phyloP scores from a whole-genome alignment of 306 rosid species.

The Corylus heterophylla region DNA sequence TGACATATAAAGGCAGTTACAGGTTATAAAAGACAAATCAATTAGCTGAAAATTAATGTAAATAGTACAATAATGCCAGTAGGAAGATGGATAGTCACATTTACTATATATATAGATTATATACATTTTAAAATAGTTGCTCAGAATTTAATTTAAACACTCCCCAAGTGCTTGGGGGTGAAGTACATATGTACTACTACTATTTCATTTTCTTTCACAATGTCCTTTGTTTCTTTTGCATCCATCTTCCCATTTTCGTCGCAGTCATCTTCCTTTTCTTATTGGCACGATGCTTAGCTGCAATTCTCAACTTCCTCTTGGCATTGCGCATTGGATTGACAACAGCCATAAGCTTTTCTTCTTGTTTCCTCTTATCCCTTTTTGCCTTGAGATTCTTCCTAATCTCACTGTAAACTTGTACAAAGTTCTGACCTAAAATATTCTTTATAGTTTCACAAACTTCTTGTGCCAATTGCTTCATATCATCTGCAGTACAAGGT shows the following conservation, averaged over 20 bases:
- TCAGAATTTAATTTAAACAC: background rate
- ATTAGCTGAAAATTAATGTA: too few species aligned
- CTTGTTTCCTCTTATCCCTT: constrained; percentile 78
- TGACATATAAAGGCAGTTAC: too few species aligned
- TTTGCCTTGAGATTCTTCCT: constrained; percentile 61
- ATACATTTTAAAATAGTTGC: background rate
- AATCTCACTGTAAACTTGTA: constrained; percentile 52
- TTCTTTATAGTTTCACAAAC: constrained; percentile 45
- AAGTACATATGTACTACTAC: background rate
- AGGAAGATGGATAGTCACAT: too few species aligned
- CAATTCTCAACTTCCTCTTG: constrained; percentile 63
- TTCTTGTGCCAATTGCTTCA: constrained; percentile 63
- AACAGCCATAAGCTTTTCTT: constrained; percentile 85
- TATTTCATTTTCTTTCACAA: background rate
- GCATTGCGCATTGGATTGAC: constrained; percentile 74
- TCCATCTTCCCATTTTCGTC: constrained; percentile 60
- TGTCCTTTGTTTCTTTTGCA: constrained; percentile 2
- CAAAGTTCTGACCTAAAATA: constrained; percentile 56
- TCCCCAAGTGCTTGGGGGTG: background rate
- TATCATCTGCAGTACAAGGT: constrained; percentile 46
- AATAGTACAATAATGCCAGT: too few species aligned
- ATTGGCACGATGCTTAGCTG: constrained; percentile 75
- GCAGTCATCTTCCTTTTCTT: constrained; percentile 73
- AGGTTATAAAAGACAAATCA: too few species aligned
- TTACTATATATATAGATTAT: too few species aligned